Percentiles rank a stretch among this genome's conserved stretches.
Evolutionary conservation across 805 yeast species (phyloP).

Genomic region (Saturnispora hagleri): DNA sequence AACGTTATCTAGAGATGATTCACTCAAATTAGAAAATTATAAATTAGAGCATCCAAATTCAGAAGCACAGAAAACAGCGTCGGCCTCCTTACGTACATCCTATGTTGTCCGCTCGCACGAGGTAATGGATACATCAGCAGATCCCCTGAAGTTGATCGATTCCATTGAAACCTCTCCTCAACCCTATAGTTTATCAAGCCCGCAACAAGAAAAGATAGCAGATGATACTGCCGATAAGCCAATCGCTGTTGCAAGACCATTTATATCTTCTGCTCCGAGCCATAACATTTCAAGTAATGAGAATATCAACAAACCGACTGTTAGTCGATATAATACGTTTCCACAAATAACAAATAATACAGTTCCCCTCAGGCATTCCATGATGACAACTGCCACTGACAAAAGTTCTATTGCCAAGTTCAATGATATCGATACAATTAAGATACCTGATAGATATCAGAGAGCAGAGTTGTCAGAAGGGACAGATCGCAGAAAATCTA

Average conservation of each 20-base stretch:
- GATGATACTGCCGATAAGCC: neutral
- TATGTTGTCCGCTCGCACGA: neutral
- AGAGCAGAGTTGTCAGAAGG: slow-evolving; percentile 9
- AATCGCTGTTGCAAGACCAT: neutral
- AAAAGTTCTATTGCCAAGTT: slow-evolving; percentile 16
- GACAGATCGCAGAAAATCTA: neutral
- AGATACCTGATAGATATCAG: slow-evolving; percentile 24
- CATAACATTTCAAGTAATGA: neutral
- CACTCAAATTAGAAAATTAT: neutral
- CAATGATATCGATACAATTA: slow-evolving; percentile 21
- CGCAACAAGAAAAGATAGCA: neutral
- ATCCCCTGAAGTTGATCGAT: neutral
- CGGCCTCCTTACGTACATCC: neutral
- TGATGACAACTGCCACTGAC: slow-evolving; percentile 13
- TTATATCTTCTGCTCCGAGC: neutral
- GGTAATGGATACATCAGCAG: neutral
- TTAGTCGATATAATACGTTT: neutral
- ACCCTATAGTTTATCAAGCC: neutral
- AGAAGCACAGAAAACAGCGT: neutral
- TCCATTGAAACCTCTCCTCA: neutral
- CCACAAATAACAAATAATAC: slow-evolving; percentile 1
- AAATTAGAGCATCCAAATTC: neutral
- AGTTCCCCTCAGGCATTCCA: neutral
- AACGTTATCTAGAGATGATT: neutral
- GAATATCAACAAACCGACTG: neutral